These are phyloP conservation scores for Fusarium agapanthi DNA, from an alignment of 2,329 filamentous ascomycete genomes.

Conservation along the genomic window DNA sequence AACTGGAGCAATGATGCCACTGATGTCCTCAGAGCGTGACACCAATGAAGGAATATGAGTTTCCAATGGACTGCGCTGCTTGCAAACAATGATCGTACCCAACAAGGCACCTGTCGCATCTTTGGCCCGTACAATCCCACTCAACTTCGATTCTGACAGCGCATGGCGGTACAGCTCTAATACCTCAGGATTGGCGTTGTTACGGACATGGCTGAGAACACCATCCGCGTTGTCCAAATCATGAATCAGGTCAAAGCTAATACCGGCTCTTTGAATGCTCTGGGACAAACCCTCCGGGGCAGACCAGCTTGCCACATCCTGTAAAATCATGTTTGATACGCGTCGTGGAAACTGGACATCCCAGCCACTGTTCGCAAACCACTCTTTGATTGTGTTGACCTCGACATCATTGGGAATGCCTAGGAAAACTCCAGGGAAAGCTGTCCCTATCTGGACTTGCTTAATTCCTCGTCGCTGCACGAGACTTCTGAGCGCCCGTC, in stretches of 20 bases:
- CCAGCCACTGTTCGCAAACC: conserved; percentile 94
- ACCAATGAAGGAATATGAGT: conserved; percentile 75
- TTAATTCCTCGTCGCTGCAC: conserved; percentile 75
- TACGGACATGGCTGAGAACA: conserved; percentile 78
- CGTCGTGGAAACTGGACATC: conserved; percentile 70
- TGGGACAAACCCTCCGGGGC: conserved; percentile 80
- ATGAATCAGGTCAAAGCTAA: conserved; percentile 85
- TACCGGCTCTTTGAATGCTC: conserved; percentile 75
- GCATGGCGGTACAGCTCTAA: conserved; percentile 82
- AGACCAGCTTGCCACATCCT: conserved; percentile 75
- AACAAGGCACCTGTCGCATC: conserved; percentile 72
- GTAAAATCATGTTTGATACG: conserved; percentile 74
- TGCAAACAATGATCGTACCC: conserved; percentile 83
- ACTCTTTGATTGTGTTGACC: conserved; percentile 65
- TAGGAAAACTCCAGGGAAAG: conserved; percentile 85
- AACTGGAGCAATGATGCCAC: conserved; percentile 83
- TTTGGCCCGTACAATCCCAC: conserved; percentile 86
- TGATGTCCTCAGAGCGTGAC: conserved; percentile 66
- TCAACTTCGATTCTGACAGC: conserved; percentile 74
- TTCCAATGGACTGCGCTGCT: conserved; percentile 72
- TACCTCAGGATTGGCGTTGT: conserved; percentile 78
- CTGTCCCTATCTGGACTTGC: conserved; percentile 81
- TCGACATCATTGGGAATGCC: conserved; percentile 74
- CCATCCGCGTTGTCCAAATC: conserved; percentile 78
- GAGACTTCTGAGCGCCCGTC: conserved; percentile 81